phyloP scores from a whole-genome alignment of 164 flowering plant species.

The grape (Vitis vinifera) region ASM3070453v1 NC_081816.1:14600501-14601000 shows the following conservation, averaged over 20 bases:
- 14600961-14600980: slow-evolving; percentile 42
- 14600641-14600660: slow-evolving; percentile 67
- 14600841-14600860: slow-evolving; percentile 62
- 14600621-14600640: slow-evolving; percentile 60
- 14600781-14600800: slow-evolving; percentile 53
- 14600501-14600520: slow-evolving; percentile 45
- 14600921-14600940: slow-evolving; percentile 63
- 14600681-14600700: slow-evolving; percentile 61
- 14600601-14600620: slow-evolving; percentile 52
- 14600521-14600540: slow-evolving; percentile 68
- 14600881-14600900: slow-evolving; percentile 60
- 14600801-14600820: slow-evolving; percentile 33
- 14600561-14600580: slow-evolving; percentile 32
- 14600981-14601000: too few species aligned
- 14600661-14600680: slow-evolving; percentile 47
- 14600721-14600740: slow-evolving; percentile 75
- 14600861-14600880: slow-evolving; percentile 50
- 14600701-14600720: slow-evolving; percentile 57
- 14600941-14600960: slow-evolving; percentile 64
- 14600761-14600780: slow-evolving; percentile 50
- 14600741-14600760: slow-evolving; percentile 60
- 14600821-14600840: slow-evolving; percentile 62
- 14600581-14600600: slow-evolving; percentile 42
- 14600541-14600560: slow-evolving; percentile 61
- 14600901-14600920: slow-evolving; percentile 49